A percentile compares a stretch with the other conserved stretches of the same genome.
Conservation (phyloP, 495 filamentous ascomycete genomes). For the Jackrogersella multiformis region DNA sequence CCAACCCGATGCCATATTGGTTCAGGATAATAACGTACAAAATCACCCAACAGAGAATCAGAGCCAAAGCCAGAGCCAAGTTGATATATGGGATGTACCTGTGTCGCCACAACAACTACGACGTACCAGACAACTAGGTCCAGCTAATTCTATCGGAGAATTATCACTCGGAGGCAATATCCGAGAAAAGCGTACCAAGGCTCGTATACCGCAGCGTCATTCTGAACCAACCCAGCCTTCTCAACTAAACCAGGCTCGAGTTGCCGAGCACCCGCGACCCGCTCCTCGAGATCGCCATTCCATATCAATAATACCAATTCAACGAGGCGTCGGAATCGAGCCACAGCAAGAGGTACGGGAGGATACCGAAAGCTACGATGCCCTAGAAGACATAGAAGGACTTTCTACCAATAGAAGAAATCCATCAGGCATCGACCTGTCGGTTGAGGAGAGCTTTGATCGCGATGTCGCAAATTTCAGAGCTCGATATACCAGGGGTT, state of each 20-base stretch:
- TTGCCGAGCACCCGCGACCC: not conserved
- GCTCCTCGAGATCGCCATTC: not conserved
- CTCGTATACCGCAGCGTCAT: not conserved
- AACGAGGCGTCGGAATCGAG: not conserved
- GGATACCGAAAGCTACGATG: not conserved
- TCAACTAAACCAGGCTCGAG: not conserved
- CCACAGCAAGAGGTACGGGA: constrained; percentile 1
- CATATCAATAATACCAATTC: not conserved
- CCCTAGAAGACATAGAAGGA: constrained; percentile 8
- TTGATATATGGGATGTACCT: constrained; percentile 27
- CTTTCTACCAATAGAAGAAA: constrained; percentile 15
- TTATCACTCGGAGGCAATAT: too few species aligned
- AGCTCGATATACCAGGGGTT: constrained; percentile 16
- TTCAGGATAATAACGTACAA: not conserved
- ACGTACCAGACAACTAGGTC: not conserved
- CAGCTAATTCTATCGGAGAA: not conserved
- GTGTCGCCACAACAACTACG: constrained; percentile 4
- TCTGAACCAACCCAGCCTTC: not conserved
- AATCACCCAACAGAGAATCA: not conserved
- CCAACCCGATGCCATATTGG: not conserved
- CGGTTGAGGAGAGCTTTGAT: constrained; percentile 30
- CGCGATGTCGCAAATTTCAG: constrained; percentile 36
- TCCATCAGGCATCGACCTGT: not conserved
- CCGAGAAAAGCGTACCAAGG: not conserved
- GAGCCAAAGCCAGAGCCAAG: not conserved